Percentiles rank a stretch among this genome's conserved stretches.
These are phyloP conservation scores for Neonectria sp. DNA, from an alignment of 2,329 filamentous ascomycete species.

Conservation along the genomic window DNA sequence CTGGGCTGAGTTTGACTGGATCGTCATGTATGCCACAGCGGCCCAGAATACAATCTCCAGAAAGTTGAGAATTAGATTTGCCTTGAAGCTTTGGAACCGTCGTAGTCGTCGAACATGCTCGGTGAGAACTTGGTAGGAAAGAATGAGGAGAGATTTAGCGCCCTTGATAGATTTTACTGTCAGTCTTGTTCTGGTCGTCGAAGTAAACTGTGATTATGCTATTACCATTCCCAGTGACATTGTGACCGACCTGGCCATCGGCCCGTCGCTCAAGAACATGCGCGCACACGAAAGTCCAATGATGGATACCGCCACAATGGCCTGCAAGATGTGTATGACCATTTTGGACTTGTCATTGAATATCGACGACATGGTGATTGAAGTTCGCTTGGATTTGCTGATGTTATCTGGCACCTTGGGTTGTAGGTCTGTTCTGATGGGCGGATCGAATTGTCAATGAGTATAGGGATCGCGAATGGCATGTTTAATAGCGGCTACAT, in stretches of 20 bases:
- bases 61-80: conserved; percentile 56
- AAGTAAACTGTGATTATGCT: neutral
- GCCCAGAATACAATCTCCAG: conserved; percentile 59
- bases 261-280: neutral
- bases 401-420: neutral
- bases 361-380: neutral
- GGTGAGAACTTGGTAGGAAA: conserved; percentile 57
- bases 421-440: neutral
- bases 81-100: conserved; percentile 56
- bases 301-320: neutral
- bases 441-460: neutral
- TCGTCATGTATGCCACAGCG: neutral
- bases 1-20: neutral
- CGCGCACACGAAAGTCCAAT: neutral
- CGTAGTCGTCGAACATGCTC: conserved; percentile 51
- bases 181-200: neutral
- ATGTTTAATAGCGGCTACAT: neutral
- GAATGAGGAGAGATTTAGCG: conserved; percentile 57
- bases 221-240: neutral
- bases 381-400: neutral
- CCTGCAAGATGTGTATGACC: neutral
- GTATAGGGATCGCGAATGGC: neutral
- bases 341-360: neutral
- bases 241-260: neutral
- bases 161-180: conserved; percentile 31